Percentiles rank a stretch among this genome's conserved stretches.
Evolutionary conservation across 1,284 basidiomycete species (phyloP).

Genomic region (Boletellus deceptivus): DNA sequence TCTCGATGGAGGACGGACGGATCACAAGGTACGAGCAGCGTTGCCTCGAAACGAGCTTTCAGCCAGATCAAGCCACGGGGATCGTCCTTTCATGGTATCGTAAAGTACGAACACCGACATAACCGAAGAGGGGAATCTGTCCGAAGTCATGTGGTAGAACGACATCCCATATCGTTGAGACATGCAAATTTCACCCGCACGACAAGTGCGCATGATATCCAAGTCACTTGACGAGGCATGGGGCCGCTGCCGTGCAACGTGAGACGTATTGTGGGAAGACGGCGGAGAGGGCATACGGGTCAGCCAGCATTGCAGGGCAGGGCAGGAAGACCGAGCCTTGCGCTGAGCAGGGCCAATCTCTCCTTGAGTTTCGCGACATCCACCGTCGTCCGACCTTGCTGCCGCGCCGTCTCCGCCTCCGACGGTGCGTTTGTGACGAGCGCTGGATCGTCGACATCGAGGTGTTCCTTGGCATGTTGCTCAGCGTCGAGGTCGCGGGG

Average conservation of each 20-base stretch:
- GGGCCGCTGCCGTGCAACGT: neutral
- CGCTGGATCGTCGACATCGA: slow-evolving; percentile 37
- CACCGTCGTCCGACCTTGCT: slow-evolving; percentile 35
- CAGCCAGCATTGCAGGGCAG: neutral
- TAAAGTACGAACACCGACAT: slow-evolving; percentile 33
- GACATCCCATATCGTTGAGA: neutral
- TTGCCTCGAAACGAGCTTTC: neutral
- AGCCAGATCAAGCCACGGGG: slow-evolving; percentile 1
- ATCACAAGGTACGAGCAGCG: neutral
- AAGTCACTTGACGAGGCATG: neutral
- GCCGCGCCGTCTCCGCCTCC: slow-evolving; percentile 32
- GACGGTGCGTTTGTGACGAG: slow-evolving; percentile 43
- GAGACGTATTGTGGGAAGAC: neutral
- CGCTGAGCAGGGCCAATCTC: slow-evolving; percentile 38
- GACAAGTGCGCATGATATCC: slow-evolving; percentile 4
- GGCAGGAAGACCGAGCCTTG: slow-evolving; percentile 35
- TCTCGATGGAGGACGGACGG: neutral
- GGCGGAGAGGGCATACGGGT: neutral
- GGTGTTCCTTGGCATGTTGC: slow-evolving; percentile 64
- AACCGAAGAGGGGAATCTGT: neutral
- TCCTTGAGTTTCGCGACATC: slow-evolving; percentile 44
- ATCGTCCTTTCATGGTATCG: neutral
- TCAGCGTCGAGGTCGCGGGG: slow-evolving; percentile 73
- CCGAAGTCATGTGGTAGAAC: slow-evolving; percentile 6
- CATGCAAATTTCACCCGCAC: neutral